Evolutionary conservation across 148 eudicot genomes (phyloP).

Genomic region (Heliosperma pusillum): DNA sequence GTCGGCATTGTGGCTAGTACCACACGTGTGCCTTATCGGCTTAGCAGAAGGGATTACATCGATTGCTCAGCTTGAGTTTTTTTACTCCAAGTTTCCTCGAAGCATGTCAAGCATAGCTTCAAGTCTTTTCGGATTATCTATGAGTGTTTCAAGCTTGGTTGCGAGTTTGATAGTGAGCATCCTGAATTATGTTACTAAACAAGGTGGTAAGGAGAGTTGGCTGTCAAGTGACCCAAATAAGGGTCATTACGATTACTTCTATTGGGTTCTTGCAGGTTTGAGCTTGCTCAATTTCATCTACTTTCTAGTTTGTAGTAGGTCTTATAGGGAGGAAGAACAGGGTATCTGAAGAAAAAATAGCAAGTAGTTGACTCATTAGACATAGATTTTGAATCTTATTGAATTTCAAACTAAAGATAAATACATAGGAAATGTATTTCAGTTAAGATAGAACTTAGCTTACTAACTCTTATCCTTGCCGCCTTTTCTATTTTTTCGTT

Average conservation of each 20-base stretch:
- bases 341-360: neutral
- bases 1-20: slow-evolving; percentile 30
- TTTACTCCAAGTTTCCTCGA: slow-evolving; percentile 26
- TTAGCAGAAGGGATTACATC: slow-evolving; percentile 16
- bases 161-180: slow-evolving; percentile 19
- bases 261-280: slow-evolving; percentile 33
- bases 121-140: slow-evolving; percentile 3
- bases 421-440: too few species aligned
- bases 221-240: slow-evolving; percentile 33
- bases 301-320: slow-evolving; percentile 30
- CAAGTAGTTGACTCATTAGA: too few species aligned
- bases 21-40: slow-evolving; percentile 24
- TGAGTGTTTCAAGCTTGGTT: slow-evolving; percentile 16
- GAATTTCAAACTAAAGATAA: too few species aligned
- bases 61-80: slow-evolving; percentile 25
- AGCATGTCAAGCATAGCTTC: slow-evolving; percentile 32
- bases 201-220: slow-evolving; percentile 35
- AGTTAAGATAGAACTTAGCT: too few species aligned
- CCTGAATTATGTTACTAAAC: slow-evolving; percentile 19
- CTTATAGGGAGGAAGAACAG: slow-evolving; percentile 13
- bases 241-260: slow-evolving; percentile 43
- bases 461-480: too few species aligned
- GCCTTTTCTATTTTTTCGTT: too few species aligned
- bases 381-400: too few species aligned
- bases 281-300: slow-evolving; percentile 32